A percentile compares a stretch with the other conserved stretches of the same genome.
These are phyloP conservation scores for Iris pallida DNA, from an alignment of 116 monocot genomes.

Conservation along the genomic window DNA sequence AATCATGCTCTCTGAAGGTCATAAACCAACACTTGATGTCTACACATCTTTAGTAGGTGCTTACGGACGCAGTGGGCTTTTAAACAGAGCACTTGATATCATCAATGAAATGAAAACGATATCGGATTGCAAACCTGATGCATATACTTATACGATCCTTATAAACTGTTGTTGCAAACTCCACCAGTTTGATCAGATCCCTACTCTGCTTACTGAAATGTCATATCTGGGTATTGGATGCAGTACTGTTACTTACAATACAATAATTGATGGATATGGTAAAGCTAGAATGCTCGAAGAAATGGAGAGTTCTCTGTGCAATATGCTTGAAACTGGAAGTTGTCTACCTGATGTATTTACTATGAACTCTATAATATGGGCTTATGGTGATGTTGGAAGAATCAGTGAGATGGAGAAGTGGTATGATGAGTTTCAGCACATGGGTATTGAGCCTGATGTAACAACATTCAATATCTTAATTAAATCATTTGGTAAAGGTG, in stretches of 20 bases:
- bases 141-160: conserved; percentile 72
- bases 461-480: conserved; percentile 90
- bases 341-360: conserved; percentile 70
- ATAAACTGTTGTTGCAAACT: conserved; percentile 62
- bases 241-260: conserved; percentile 69
- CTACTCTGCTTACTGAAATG: conserved; percentile 67
- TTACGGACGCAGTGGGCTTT: conserved; percentile 50
- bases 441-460: conserved; percentile 77
- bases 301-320: conserved; percentile 58
- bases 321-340: conserved; percentile 68
- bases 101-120: conserved; percentile 88
- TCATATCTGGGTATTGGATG: conserved; percentile 61
- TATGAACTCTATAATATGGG: conserved; percentile 73
- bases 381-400: conserved; percentile 53
- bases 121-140: conserved; percentile 75
- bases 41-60: conserved; percentile 84
- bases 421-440: conserved; percentile 67
- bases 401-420: conserved; percentile 72
- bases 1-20: conserved; percentile 72
- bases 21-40: conserved; percentile 76
- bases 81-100: conserved; percentile 54
- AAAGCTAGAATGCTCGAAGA: conserved; percentile 71
- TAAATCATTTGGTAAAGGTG: conserved; percentile 70
- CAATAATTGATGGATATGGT: conserved; percentile 91
- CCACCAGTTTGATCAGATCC: conserved; percentile 56